Evolutionary conservation across 2,329 filamentous ascomycete genomes (phyloP).

Genomic region (Penicillium sp.): DNA sequence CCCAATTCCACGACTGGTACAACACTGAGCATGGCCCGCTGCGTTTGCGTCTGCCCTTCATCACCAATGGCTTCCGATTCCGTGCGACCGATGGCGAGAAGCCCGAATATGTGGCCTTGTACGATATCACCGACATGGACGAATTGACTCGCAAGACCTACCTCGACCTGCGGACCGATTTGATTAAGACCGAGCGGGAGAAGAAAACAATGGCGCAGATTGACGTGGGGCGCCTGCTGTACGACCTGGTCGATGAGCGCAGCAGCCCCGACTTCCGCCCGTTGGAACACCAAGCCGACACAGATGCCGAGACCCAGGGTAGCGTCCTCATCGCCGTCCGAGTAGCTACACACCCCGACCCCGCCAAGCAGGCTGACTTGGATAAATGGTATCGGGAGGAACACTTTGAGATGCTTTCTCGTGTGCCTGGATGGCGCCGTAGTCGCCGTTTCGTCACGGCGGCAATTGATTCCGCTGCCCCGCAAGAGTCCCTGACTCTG

Average conservation of each 20-base stretch:
- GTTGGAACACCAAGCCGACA: conserved; percentile 61
- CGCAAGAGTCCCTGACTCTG: conserved; percentile 64
- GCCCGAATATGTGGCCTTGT: conserved; percentile 76
- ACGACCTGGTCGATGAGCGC: conserved; percentile 63
- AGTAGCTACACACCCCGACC: conserved; percentile 59
- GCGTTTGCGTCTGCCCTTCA: conserved; percentile 73
- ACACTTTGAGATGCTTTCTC: conserved; percentile 70
- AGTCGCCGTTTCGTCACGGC: conserved; percentile 71
- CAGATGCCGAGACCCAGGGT: conserved; percentile 55
- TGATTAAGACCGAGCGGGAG: conserved; percentile 60
- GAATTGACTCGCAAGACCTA: conserved; percentile 69
- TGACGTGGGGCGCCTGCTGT: conserved; percentile 70
- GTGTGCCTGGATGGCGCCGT: conserved; percentile 77
- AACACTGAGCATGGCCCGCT: conserved; percentile 89
- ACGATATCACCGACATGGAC: conserved; percentile 77
- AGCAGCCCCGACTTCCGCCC: conserved; percentile 60
- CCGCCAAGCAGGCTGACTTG: conserved; percentile 54
- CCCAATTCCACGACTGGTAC: conserved; percentile 89
- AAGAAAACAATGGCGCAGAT: conserved; percentile 65
- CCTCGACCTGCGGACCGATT: conserved; percentile 49
- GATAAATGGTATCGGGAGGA: conserved; percentile 74
- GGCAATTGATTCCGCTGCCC: conserved; percentile 58
- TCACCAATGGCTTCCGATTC: conserved; percentile 79
- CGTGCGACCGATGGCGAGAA: conserved; percentile 62
- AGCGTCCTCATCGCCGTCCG: conserved; percentile 65